Evolutionary conservation across 805 yeast species (phyloP).

Genomic region (Peterozyma xylosa): DNA sequence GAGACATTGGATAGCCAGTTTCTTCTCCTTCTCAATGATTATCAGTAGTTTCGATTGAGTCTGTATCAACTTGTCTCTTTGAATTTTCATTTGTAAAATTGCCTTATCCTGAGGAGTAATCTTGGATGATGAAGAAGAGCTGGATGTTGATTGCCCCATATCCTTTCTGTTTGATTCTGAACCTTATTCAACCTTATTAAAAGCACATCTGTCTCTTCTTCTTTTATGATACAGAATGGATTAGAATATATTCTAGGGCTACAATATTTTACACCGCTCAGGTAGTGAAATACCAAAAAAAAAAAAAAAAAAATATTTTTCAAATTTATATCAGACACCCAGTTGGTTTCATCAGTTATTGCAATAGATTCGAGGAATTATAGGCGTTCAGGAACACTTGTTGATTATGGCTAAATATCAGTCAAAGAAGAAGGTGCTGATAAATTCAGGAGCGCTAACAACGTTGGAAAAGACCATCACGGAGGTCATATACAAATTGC

Average conservation of each 20-base stretch:
- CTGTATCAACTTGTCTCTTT: conserved; percentile 76
- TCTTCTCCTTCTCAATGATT: conserved; percentile 54
- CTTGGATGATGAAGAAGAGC: conserved; percentile 36
- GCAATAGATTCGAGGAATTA: too few relatives aligned
- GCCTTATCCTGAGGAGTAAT: conserved; percentile 85
- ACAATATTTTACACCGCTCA: too few relatives aligned
- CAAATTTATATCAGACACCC: neutral
- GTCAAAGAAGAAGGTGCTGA: neutral
- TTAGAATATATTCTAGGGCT: too few relatives aligned
- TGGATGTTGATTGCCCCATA: conserved; percentile 24
- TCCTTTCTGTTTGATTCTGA: neutral
- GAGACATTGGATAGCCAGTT: conserved; percentile 50
- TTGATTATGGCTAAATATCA: too few relatives aligned
- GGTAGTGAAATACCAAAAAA: neutral
- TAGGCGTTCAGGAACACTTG: too few relatives aligned
- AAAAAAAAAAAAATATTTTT: neutral
- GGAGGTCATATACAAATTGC: conserved; percentile 43
- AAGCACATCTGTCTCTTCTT: too few relatives aligned
- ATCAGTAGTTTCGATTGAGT: conserved; percentile 54
- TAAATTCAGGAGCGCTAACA: conserved; percentile 14
- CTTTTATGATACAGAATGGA: too few relatives aligned
- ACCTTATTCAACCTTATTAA: too few relatives aligned
- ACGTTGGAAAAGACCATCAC: conserved; percentile 50
- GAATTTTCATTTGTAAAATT: conserved; percentile 76
- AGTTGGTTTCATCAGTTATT: too few relatives aligned